Evolutionary conservation across 2,329 filamentous ascomycete species (phyloP).

Genomic region (Proliferodiscus dingleyae): DNA sequence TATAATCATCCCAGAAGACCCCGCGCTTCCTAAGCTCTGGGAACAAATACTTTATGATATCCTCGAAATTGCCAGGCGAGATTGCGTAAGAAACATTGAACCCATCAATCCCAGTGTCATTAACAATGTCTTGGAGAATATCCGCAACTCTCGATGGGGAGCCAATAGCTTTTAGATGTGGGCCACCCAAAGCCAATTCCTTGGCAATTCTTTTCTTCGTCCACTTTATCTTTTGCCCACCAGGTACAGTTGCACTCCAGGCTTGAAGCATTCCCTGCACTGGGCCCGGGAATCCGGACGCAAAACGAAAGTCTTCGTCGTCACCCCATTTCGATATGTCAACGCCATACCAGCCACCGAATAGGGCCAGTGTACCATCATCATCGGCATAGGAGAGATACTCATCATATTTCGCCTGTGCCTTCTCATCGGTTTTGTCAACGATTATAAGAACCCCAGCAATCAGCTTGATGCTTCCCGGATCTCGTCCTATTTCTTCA

Average conservation of each 20-base stretch:
- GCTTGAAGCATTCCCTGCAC: constrained; percentile 10
- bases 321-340: constrained; percentile 38
- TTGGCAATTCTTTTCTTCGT: constrained; percentile 4
- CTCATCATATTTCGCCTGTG: constrained; percentile 55
- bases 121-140: constrained; percentile 4
- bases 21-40: constrained; percentile 57
- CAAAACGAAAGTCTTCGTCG: constrained; percentile 9
- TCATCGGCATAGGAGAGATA: constrained; percentile 54
- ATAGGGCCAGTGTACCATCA: constrained; percentile 62
- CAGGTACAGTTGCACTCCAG: background rate
- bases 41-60: constrained; percentile 59
- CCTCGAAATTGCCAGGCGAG: constrained; percentile 56
- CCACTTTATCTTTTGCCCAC: background rate
- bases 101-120: constrained; percentile 4
- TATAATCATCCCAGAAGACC: constrained; percentile 44
- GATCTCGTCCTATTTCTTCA: too few relatives aligned
- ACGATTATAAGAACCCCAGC: constrained; percentile 62
- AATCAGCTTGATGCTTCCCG: constrained; percentile 63
- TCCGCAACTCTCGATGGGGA: constrained; percentile 4
- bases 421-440: constrained; percentile 61
- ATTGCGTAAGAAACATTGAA: constrained; percentile 6
- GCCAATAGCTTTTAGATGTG: constrained; percentile 1
- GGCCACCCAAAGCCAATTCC: constrained; percentile 8
- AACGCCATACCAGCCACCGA: constrained; percentile 69
- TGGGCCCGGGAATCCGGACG: background rate